Evolutionary conservation across 768 basidiomycete genomes (phyloP), one percentile per base, ranked within the genome.

Genomic region (Suillus spraguei): DNA sequence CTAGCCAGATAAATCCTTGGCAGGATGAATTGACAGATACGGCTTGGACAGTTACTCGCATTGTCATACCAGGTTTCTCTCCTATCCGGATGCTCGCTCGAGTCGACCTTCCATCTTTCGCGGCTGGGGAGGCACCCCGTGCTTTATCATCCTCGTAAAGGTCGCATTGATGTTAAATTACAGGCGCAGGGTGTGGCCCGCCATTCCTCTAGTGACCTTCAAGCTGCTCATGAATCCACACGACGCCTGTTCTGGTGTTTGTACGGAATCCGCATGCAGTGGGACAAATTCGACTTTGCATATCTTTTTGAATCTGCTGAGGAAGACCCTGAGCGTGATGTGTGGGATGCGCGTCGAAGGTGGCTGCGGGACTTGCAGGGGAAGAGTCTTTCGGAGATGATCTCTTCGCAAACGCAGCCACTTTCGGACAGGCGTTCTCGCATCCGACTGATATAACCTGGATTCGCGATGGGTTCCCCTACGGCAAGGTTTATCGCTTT

Each of bases 1-100:
- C 82, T 0, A 69, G 82, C 22, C 87, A 89, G 67, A 77, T 91
- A 70, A 82, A 91, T 67, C 89, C 90, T 1, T 92, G 90, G 90
- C 71, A 74, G 32, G 56, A 61, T 9, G 35, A 59, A n/a, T 66
- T 61, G 4, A 65, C 53, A 7, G 60, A 68, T 22, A 60, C 62
- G 13, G 49, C 22, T 17, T 92, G 89, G 89, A 83, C 80, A 72
- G 74, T 74, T 9, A 82, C 84, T 3, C 79, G 81, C 61, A 70
- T 93, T 20, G 54, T 56, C 10, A 78, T 91, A 13, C 81, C 80
- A 2, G 82, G 79, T 0, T 77, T 87, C 14, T 77, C 84, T 22
- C 71, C 82, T 0, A 66, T 88, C 49, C 76, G 75, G 28, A 70
- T 89, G 66, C 82, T 87, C 54, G 85, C 83, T 9, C 80, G 78